Evolutionary conservation across 495 filamentous ascomycete species (phyloP), one percentile per base, ranked within the genome.

Genomic region (Aspergillus diversus): DNA sequence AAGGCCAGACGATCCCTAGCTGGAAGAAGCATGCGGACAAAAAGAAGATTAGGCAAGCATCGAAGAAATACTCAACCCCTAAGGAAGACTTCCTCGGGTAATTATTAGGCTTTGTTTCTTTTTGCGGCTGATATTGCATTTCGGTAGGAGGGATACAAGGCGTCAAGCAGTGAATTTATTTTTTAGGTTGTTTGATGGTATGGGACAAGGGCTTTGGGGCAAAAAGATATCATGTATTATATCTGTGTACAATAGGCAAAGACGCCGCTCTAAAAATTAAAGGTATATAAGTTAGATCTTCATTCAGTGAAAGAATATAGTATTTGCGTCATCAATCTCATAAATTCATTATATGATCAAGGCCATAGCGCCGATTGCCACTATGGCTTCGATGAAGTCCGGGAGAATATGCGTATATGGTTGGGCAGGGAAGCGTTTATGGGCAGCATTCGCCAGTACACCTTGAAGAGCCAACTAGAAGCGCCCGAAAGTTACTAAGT

Each of bases 21-120:
- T 81, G 79, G 79, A 79, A 78, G 73, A 80, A 79, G 61, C 64
- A 79, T 61, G 68, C 67, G 47, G 72, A 79, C 57, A 80, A 80
- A 55, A 81, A 80, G 71, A 75, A 68, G 66, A 42, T 75, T 57
- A 69, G 79, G 42, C 75, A 77, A 60, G 75, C 75, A 21, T 59
- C 59, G 59, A 77, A 69, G 78, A 87, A 66, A 66, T 67, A 53
- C 52, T 67, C 61, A 60, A 58, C 54, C 54, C 57, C 63, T 47
- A 69, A 71, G 12, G 72, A 42, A n/a, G 56, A 59, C n/a, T 16
- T 21, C 46, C 5, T 27, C 71, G 55, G 64, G 66, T 59, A 35
- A 70, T 42, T 59, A 5, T 65, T 31, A 17, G 37, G n/a, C 32
- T 57, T 58, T 47, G 16, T 35, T 35, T 11, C 27, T 50, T 31